Base-by-base conservation (phyloP, 2,329 filamentous ascomycete genomes). In the Metarhizium guizhouense region DNA sequence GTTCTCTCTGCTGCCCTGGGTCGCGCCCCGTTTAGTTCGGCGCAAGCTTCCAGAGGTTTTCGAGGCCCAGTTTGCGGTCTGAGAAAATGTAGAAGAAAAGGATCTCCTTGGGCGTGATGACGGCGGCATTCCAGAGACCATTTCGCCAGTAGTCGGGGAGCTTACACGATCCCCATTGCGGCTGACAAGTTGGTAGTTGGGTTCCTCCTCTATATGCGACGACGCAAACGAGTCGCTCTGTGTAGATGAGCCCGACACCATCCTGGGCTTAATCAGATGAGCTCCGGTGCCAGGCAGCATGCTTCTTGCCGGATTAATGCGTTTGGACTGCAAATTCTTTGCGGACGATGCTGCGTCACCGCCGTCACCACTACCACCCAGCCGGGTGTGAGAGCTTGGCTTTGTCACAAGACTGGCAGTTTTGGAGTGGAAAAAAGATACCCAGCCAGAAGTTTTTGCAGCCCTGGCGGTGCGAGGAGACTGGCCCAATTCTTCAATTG, bases 51-150 rank as follows among this genome's bases (percentile, higher is more conserved):
- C 77, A 8, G 70, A 68, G 5, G 76, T 74, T 65, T 72, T 79
- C 38, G 79, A 70, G 59, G 83, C 78, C 81, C 82, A 84, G 52
- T 71, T 78, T 52, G 71, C 74, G 16, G 82, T 75, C 2, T 82
- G 80, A 57, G 74, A 74, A 57, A 86, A 81, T 54, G 83, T 80
- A 74, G 82, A 78, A 16, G 83, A 85, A 30, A 81, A 70, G 16
- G 83, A 84, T 57, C 79, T 76, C 54, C 73, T 75, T 13, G 78
- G 70, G 52, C 68, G 72, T 61, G 74, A 77, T 7, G 74, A 71
- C 2, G 75, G 73, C 2, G 74, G 74, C 18, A 30, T 43, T n/a
- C 52, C 45, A 32, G 68, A 45, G 16, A 13, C 38, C 7, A 49
- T 68, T 42, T 76, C 72, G 2, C 67, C 34, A 11, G 18, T 47